phyloP scores from a whole-genome alignment of 2,329 filamentous ascomycete genomes.

The Lizonia empirigonia region DNA sequence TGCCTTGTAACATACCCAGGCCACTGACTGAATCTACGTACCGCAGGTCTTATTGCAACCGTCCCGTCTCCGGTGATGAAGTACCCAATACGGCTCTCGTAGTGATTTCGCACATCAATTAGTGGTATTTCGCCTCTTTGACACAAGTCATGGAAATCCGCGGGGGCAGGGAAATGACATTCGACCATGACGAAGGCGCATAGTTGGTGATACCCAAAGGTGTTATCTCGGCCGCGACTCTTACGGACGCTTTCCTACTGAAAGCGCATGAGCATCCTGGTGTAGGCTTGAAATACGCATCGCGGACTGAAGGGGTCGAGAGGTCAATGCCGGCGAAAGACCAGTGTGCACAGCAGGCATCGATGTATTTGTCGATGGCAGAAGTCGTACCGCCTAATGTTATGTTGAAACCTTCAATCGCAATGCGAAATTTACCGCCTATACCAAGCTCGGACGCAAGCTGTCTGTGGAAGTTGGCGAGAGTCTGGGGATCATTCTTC shows the following conservation, averaged over 20 bases:
- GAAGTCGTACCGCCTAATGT: constrained; percentile 25
- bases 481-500: constrained; percentile 9
- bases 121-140: constrained; percentile 21
- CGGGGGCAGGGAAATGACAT: constrained; percentile 22
- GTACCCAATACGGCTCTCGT: constrained; percentile 34
- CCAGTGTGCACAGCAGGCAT: constrained; percentile 28
- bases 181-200: constrained; percentile 25
- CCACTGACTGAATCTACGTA: constrained; percentile 35
- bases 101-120: constrained; percentile 34
- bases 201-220: constrained; percentile 33
- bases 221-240: constrained; percentile 31
- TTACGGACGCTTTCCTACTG: constrained; percentile 15
- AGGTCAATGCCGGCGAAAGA: constrained; percentile 26
- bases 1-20: constrained; percentile 29
- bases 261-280: constrained; percentile 32
- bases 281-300: constrained; percentile 31
- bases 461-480: constrained; percentile 23
- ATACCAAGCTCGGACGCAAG: constrained; percentile 16
- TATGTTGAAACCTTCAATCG: constrained; percentile 34
- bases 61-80: constrained; percentile 26
- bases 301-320: constrained; percentile 5
- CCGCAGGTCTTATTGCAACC: constrained; percentile 22
- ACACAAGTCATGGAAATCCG: constrained; percentile 27
- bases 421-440: constrained; percentile 29
- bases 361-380: constrained; percentile 20